phyloP scores from a whole-genome alignment of 106 monocot genomes.

The Gastrodia elata region DNA sequence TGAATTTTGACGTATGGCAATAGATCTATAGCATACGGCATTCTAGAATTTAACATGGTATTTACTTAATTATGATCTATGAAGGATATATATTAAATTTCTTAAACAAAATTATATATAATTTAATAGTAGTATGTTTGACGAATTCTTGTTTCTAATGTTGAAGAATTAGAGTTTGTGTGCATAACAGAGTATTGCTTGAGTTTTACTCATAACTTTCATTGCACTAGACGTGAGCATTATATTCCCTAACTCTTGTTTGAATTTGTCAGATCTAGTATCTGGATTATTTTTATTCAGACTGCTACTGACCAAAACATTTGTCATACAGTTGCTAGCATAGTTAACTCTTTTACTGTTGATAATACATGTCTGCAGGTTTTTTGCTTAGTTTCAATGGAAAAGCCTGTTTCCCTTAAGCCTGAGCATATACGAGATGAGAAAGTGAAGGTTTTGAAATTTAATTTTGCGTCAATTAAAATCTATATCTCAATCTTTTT shows the following conservation, averaged over 20 bases:
- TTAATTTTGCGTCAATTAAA: conserved; percentile 2
- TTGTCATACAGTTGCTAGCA: not conserved
- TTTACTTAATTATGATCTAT: no score
- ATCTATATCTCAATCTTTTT: not conserved
- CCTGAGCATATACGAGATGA: conserved; percentile 97
- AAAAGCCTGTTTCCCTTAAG: conserved; percentile 94
- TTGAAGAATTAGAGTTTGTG: not conserved
- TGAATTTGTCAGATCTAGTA: not conserved
- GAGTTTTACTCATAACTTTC: not conserved
- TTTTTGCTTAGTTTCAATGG: conserved; percentile 98
- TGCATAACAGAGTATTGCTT: not conserved
- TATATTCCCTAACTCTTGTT: not conserved
- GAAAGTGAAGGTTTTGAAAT: conserved; percentile 82
- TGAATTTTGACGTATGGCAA: no score
- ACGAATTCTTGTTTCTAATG: not conserved
- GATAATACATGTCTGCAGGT: conserved; percentile 37
- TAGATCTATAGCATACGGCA: no score
- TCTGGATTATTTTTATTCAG: not conserved
- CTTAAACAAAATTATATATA: not conserved
- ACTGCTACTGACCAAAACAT: not conserved
- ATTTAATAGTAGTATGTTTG: not conserved
- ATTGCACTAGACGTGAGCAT: not conserved
- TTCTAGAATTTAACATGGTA: no score
- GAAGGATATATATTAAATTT: no score
- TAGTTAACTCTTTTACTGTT: not conserved